phyloP scores from a whole-genome alignment of 768 basidiomycete species.

The Kockovaella imperatae region DNA sequence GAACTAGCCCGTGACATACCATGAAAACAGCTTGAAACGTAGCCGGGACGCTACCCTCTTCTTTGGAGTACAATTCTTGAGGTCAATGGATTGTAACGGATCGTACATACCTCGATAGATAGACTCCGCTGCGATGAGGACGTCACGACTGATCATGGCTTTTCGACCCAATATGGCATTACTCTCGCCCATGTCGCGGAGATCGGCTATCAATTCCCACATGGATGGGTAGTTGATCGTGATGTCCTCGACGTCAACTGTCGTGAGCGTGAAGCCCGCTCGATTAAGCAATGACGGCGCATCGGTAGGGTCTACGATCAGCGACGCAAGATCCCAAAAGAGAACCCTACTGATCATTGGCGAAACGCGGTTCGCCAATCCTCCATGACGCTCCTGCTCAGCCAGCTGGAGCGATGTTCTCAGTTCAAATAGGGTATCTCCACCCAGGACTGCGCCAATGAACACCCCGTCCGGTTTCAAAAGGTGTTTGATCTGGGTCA shows the following conservation, averaged over 20 bases:
- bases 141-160: slow-evolving; percentile 68
- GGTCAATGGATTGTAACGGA: background rate
- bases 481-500: slow-evolving; percentile 78
- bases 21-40: slow-evolving; percentile 96
- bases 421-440: slow-evolving; percentile 91
- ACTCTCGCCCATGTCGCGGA: slow-evolving; percentile 93
- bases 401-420: slow-evolving; percentile 91
- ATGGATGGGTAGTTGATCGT: slow-evolving; percentile 84
- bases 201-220: slow-evolving; percentile 89
- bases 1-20: slow-evolving; percentile 49
- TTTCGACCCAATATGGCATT: slow-evolving; percentile 83
- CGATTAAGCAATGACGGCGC: slow-evolving; percentile 84
- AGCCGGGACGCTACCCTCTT: slow-evolving; percentile 83
- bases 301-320: slow-evolving; percentile 68
- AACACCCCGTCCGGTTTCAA: slow-evolving; percentile 88
- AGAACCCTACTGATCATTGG: slow-evolving; percentile 86
- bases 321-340: background rate
- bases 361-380: slow-evolving; percentile 90
- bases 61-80: slow-evolving; percentile 71
- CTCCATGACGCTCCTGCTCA: slow-evolving; percentile 86
- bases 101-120: slow-evolving; percentile 80
- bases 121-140: slow-evolving; percentile 78
- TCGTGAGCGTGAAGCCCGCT: slow-evolving; percentile 87
- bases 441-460: slow-evolving; percentile 87
- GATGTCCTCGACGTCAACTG: slow-evolving; percentile 91